Evolutionary conservation across 176 grass and related monocot genomes (phyloP), one percentile per base, ranked within the genome.

Genomic region (Eleusine indica): DNA sequence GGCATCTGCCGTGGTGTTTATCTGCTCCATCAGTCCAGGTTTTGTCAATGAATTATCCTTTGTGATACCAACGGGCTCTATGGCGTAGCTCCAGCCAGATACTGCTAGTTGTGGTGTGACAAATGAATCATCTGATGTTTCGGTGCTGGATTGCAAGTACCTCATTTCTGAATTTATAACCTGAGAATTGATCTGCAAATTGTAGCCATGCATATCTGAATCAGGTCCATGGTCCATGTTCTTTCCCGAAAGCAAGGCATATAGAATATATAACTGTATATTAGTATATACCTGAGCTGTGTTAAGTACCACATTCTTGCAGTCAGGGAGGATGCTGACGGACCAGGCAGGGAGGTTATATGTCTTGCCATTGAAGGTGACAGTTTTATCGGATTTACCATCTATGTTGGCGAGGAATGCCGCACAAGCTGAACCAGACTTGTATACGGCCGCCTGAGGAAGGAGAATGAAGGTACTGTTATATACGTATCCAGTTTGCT

Each of bases 321-420:
- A 99, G 87, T 99, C 93, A 76, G 96, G 96, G 82, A 99, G 91
- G 89, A 99, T 89, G 89, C 96, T 99, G 52, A 99, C 96, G 30
- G 93, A 99, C 96, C 96, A 99, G 12, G 91, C 93, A 5, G 93
- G 91, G 85, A 99, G 90, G 13, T 83, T 77, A 79, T 96, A 99
- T 12, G 81, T 74, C 14, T 86, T 94, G 29, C 93, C 96, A 61
- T 96, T 94, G 91, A 96, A 99, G 72, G 87, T 90, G 42, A 99
- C 93, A 16, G 78, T 94, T 87, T 89, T 83, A 54, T 99, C 96
- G 25, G 90, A 90, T 40, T 94, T 74, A 15, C 40, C 52, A 82
- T 90, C 92, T 28, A 99, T 84, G 71, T 99, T 99, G 22, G 96
- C 96, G 48, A 99, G 93, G 91, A 99, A 99, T 79, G 96, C 96